Conservation (phyloP, 129 eudicot species). For the Chrysanthemum makinoi region DNA sequence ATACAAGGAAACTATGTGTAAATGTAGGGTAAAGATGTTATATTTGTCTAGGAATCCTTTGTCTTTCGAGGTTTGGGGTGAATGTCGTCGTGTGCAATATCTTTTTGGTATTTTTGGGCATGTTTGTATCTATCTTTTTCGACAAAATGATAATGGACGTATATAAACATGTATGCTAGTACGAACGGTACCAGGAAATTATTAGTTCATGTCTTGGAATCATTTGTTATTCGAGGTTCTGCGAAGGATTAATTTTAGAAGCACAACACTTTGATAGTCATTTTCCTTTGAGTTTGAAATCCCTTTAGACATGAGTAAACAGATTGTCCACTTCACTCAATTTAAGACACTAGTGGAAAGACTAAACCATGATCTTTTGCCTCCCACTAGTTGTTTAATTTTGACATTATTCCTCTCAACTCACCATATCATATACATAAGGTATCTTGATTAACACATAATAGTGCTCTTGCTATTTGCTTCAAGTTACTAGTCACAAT, state of each 20-base stretch:
- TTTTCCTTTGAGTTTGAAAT: conserved; percentile 21
- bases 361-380: conserved; percentile 32
- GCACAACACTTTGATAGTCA: conserved; percentile 22
- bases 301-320: conserved; percentile 8
- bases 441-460: conserved; percentile 4
- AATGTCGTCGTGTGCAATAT: conserved; percentile 6
- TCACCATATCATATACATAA: background rate
- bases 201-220: background rate
- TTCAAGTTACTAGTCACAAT: conserved; percentile 6
- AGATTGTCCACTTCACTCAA: conserved; percentile 23
- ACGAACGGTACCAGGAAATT: background rate
- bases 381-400: conserved; percentile 26
- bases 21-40: background rate
- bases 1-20: conserved; percentile 12
- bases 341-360: conserved; percentile 28
- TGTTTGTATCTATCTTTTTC: background rate
- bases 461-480: conserved; percentile 15
- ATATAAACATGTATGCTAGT: background rate
- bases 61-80: background rate
- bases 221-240: background rate
- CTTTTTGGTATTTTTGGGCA: background rate
- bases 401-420: conserved; percentile 13
- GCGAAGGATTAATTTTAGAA: background rate
- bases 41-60: conserved; percentile 15
- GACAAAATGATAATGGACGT: background rate